phyloP scores from a whole-genome alignment of 2,329 filamentous ascomycete species.

The Corynespora cassiicola region DNA sequence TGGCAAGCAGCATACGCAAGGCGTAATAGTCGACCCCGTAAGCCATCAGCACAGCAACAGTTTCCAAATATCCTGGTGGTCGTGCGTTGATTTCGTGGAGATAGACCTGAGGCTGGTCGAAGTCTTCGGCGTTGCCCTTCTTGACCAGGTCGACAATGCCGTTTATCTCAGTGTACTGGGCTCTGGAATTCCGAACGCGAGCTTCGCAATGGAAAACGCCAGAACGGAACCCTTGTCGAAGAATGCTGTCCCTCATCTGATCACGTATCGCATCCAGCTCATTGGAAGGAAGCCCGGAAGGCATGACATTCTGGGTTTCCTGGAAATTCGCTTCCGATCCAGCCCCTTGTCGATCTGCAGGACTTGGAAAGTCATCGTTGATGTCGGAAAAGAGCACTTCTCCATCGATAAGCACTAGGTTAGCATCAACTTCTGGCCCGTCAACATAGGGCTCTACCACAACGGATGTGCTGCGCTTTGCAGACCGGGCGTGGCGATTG shows the following conservation, averaged over 20 bases:
- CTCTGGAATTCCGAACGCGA: conserved; percentile 7
- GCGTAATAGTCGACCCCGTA: conserved; percentile 25
- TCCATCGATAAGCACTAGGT: conserved; percentile 12
- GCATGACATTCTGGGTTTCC: conserved; percentile 6
- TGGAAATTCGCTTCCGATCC: conserved; percentile 4
- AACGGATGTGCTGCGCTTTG: conserved; percentile 26
- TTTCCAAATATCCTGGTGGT: conserved; percentile 14
- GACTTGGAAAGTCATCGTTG: conserved; percentile 11
- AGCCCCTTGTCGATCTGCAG: conserved; percentile 1
- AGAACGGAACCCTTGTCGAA: conserved; percentile 3
- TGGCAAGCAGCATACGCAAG: conserved; percentile 9
- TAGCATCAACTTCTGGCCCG: conserved; percentile 18
- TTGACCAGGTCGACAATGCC: conserved; percentile 7
- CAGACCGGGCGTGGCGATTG: conserved; percentile 13
- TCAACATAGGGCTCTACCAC: conserved; percentile 24
- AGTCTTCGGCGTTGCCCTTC: conserved; percentile 1
- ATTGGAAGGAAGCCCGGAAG: conserved; percentile 6
- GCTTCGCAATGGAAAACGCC: conserved; percentile 12
- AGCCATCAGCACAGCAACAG: conserved; percentile 7
- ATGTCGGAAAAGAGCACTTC: conserved; percentile 14
- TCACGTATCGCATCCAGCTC: conserved; percentile 5
- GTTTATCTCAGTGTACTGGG: conserved; percentile 12
- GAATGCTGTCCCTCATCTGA: conserved; percentile 1
- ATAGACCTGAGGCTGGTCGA: conserved; percentile 5
- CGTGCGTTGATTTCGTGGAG: conserved; percentile 25